Conservation (phyloP, 371 early-diverging fungal genomes). For the Rhizopus delemar region DNA sequence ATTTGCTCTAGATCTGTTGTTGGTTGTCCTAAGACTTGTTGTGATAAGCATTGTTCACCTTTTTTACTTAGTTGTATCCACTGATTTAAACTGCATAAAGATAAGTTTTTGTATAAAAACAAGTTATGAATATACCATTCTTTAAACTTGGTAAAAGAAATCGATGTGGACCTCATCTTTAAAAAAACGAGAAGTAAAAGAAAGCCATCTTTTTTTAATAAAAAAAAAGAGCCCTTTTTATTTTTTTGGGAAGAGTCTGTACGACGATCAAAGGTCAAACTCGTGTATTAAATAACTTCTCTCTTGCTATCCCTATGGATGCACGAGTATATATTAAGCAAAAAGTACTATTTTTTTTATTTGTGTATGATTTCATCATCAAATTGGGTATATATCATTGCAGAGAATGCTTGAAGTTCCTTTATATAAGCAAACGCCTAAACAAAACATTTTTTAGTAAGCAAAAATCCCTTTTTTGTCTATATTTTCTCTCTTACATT, state of each 20-base stretch:
- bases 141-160: conserved; percentile 9
- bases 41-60: conserved; percentile 21
- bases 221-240: not conserved
- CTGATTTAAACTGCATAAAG: conserved; percentile 14
- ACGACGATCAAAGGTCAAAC: not conserved
- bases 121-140: conserved; percentile 4
- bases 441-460: not conserved
- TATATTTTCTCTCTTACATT: conserved; percentile 49
- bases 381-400: not conserved
- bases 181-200: not conserved
- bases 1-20: conserved; percentile 18
- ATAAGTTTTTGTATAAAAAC: not conserved
- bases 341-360: not conserved
- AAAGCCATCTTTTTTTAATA: not conserved
- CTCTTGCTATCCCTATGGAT: not conserved
- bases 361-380: not conserved
- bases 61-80: conserved; percentile 28
- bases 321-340: not conserved
- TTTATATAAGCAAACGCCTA: not conserved
- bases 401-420: not conserved
- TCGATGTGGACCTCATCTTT: not conserved
- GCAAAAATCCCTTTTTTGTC: not conserved
- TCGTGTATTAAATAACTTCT: too few relatives aligned
- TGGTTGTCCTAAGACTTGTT: conserved; percentile 14
- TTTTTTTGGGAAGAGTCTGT: not conserved